Evolutionary conservation across 495 filamentous ascomycete genomes (phyloP), one percentile per base, ranked within the genome.

Genomic region (Annulohypoxylon maeteangense): DNA sequence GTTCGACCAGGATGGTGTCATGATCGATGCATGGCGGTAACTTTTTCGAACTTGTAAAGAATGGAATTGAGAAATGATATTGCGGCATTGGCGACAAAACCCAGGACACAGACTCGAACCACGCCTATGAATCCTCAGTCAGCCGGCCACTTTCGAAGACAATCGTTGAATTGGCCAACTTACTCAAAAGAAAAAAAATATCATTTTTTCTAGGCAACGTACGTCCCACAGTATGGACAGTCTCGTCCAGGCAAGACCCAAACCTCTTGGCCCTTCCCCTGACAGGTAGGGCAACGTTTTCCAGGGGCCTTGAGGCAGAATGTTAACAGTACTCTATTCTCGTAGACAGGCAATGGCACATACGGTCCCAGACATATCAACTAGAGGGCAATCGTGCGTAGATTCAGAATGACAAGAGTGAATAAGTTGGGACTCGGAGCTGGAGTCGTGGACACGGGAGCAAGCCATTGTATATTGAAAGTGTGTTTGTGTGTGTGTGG

Each of bases 201-300:
- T 40, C 12, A 36, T 36, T 36, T 48, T 11, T 42, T 12, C 34
- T 40, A 73, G 40, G 70, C 47, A 57, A 73, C 70, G 65, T 73
- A 73, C 14, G 82, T 85, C 27, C 81, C 77, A 71, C 84, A 86
- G 55, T 81, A 78, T 10, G 75, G 76, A 57, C 84, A 86, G 18
- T 78, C 71, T 38, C 79, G 74, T 40, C 84, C 83, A 1, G 82
- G 82, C 38, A 85, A 78, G 47, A 86, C 83, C 84, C 84, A 86
- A 44, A 84, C 79, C 38, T 85, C 84, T 27, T 79, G 70, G 36
- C 84, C 84, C 42, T 84, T 83, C 18, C 74, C 76, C 40, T 78
- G 76, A 50, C 78, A 81, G 44, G 75, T 76, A 40, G 76, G 75
- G 42, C 79, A 79, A 45, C 67, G 70, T 60, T 70, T 70, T 8